phyloP scores from a whole-genome alignment of 2,329 filamentous ascomycete species.

The Exserohilum rostratum region DNA sequence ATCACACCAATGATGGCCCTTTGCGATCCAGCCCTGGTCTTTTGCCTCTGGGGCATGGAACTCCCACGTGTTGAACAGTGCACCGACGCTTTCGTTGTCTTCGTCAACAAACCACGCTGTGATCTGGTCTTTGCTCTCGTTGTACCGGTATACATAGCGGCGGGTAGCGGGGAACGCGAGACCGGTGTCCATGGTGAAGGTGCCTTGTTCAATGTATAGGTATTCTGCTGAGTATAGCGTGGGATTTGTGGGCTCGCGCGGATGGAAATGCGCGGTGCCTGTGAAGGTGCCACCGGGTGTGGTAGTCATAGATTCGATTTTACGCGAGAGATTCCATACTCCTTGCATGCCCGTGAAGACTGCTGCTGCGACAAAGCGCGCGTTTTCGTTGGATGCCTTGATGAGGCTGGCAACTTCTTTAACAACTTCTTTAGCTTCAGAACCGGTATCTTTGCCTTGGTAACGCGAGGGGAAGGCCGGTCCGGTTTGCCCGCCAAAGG shows the following conservation, averaged over 20 bases:
- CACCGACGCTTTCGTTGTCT: slow-evolving; percentile 72
- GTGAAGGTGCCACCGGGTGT: slow-evolving; percentile 69
- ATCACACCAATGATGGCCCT: slow-evolving; percentile 71
- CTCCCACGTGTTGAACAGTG: slow-evolving; percentile 76
- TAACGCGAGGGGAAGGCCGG: slow-evolving; percentile 48
- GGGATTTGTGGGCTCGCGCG: slow-evolving; percentile 61
- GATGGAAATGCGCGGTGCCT: slow-evolving; percentile 69
- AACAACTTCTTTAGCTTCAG: slow-evolving; percentile 54
- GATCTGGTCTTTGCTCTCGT: slow-evolving; percentile 63
- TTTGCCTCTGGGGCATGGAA: slow-evolving; percentile 54
- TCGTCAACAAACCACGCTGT: slow-evolving; percentile 78
- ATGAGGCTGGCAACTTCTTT: slow-evolving; percentile 53
- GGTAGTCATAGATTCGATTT: slow-evolving; percentile 59
- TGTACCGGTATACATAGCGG: slow-evolving; percentile 76
- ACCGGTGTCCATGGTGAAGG: slow-evolving; percentile 64
- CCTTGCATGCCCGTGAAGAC: slow-evolving; percentile 75
- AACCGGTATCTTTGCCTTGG: slow-evolving; percentile 33
- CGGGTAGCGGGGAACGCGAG: slow-evolving; percentile 65
- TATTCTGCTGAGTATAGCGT: slow-evolving; percentile 60
- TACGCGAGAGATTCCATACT: slow-evolving; percentile 68
- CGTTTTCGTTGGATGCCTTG: slow-evolving; percentile 51
- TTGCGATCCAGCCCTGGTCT: slow-evolving; percentile 64
- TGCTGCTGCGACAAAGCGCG: slow-evolving; percentile 66
- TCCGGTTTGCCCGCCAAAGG: slow-evolving; percentile 57
- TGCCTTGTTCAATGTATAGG: slow-evolving; percentile 69